phyloP scores from a whole-genome alignment of 805 yeast species.

The Schwanniomyces occidentalis region DNA sequence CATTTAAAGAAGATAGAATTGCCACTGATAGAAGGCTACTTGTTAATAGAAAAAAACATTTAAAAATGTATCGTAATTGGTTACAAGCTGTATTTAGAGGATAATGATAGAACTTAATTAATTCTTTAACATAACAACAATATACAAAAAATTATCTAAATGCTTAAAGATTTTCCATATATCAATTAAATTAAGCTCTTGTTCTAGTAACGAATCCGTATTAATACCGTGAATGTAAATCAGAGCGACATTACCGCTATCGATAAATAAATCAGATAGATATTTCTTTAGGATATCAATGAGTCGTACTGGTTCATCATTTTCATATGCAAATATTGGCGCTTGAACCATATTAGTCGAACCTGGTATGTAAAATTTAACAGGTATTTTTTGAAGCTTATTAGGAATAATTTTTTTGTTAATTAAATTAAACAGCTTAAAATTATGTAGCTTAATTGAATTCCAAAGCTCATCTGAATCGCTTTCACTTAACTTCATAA shows the following conservation, averaged over 20 bases:
- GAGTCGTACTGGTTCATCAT: conserved; percentile 4
- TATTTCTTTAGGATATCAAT: conserved; percentile 6
- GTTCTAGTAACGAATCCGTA: conserved; percentile 14
- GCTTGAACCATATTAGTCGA: conserved; percentile 34
- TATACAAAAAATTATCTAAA: conserved; percentile 39
- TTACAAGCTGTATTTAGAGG: conserved; percentile 81
- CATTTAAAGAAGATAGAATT: conserved; percentile 69
- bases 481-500: conserved; percentile 72
- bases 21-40: conserved; percentile 89
- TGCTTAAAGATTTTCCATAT: conserved; percentile 35
- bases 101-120: conserved; percentile 4
- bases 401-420: conserved; percentile 28
- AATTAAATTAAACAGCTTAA: conserved; percentile 20
- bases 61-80: conserved; percentile 98
- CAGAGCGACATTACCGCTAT: conserved; percentile 5
- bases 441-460: conserved; percentile 42
- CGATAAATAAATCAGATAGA: conserved; percentile 13
- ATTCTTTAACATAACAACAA: conserved; percentile 17
- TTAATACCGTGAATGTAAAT: conserved; percentile 35
- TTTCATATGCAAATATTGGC: conserved; percentile 12
- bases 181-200: conserved; percentile 17
- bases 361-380: conserved; percentile 47
- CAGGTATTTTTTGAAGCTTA: conserved; percentile 43
- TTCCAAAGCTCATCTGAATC: conserved; percentile 62
- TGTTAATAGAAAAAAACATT: conserved; percentile 86